Base-by-base conservation (phyloP, 2,329 filamentous ascomycete species). In the Cryphonectria radicalis region DNA sequence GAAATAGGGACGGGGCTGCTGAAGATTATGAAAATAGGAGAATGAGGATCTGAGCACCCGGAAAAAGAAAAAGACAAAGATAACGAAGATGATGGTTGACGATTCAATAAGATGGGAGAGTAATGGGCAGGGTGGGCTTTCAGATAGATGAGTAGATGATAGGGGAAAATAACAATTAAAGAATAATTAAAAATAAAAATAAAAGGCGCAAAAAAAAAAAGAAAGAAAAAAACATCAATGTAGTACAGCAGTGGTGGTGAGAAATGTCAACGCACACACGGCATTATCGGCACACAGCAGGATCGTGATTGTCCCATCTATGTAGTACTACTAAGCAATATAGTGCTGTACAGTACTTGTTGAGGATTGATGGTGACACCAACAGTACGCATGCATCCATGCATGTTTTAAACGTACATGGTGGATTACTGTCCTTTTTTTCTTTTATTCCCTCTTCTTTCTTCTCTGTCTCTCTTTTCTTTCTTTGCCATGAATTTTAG, bases 281-380 rank as follows among this genome's bases (percentile, higher is more conserved):
- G 63, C 67, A 25, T 63, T 63, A 10, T 55, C 67, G 67, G 67
- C 67, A 55, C 67, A 69, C 59, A 69, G 67, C 67, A 63, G 67
- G 60, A 69, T 69, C 60, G 67, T 63, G 60, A 63, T 63, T 68
- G 67, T 42, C 40, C 40, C 50, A 22, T 65, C 43, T 37, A 37
- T 11, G 37, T 25, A 25, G 11, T 63, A 5, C 35, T 25, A 13
- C 19, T 28, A 43, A 43, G 22, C 43, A 46, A 40, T 5, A 63
- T 13, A 25, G 35, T 63, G 37, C 35, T 42, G n/a, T n/a, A n/a
- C n/a, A n/a, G 55, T 63, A 17, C 35, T 14, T 43, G 4, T 46
- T 22, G 14, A 17, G 42, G 11, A 43, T 19, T 25, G 60, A 25
- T 7, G 17, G n/a, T 40, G 55, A 28, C 28, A 59, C 55, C 32